Evolutionary conservation across 805 yeast genomes (phyloP), one percentile per base, ranked within the genome.

Genomic region (Yarrowia yakushimensis): DNA sequence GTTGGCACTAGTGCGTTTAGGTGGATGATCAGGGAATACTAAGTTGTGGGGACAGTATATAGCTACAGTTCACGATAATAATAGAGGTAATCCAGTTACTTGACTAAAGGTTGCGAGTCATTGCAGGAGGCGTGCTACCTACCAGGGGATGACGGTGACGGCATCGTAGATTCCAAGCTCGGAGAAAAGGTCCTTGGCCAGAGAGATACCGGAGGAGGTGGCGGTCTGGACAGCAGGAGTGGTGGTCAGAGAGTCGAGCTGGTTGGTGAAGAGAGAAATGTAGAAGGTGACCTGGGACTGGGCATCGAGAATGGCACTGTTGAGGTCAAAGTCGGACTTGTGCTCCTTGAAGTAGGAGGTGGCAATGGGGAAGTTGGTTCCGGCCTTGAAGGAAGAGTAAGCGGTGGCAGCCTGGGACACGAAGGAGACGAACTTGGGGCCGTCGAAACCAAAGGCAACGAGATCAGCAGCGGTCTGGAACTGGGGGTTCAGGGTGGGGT

Each of bases 281-380:
- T 41, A 57, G 20, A 18, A 36, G n/a, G 50, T 27, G 23, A 41
- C 63, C 28, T 50, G 13, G 15, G 33, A 25, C 30, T 50, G 64
- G 65, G 63, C 67, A 22, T 66, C 55, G 13, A 66, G 62, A 9
- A 70, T 55, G 1, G 70, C 70, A 23, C 62, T 64, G 23, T 69
- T 65, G 18, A 71, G 69, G 15, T 66, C 69, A 60, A 69, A 67
- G 62, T 67, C 70, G 4, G 63, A 39, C 20, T 59, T 48, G 52
- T 67, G 65, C 10, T 33, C 65, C 63, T 67, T 66, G 55, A 66
- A 57, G 63, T 66, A 67, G 4, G 54, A 42, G 18, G 67, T 66
- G 57, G 63, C 65, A 3, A 64, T 63, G 28, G 66, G 65, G 55
- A 57, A 68, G 39, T 66, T 62, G n/a, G 70, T 65, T 7, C 67